These are phyloP conservation scores for Chrysoporthe austroafricana DNA, from an alignment of 2,329 filamentous ascomycete species.

Conservation along the genomic window DNA sequence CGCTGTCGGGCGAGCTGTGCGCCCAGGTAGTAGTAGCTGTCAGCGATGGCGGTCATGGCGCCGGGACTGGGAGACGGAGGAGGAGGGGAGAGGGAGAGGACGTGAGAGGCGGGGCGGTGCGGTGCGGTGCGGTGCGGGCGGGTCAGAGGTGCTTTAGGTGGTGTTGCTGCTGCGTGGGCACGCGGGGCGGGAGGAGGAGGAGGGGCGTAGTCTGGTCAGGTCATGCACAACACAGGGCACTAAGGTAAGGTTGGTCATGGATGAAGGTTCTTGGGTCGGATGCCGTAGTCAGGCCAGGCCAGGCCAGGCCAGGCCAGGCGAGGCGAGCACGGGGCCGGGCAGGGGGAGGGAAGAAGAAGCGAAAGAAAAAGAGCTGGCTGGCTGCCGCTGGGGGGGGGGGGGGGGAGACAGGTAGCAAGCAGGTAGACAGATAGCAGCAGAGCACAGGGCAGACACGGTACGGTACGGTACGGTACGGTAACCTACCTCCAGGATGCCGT, in stretches of 20 bases:
- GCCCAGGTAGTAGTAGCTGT: not conserved
- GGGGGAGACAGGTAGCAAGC: not conserved
- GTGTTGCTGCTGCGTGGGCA: not conserved
- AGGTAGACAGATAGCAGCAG: not conserved
- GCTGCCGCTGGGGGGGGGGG: not conserved
- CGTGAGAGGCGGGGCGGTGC: too few species aligned
- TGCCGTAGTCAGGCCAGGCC: not conserved
- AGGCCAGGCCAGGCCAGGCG: too few species aligned
- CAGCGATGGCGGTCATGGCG: not conserved
- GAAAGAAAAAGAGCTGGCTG: not conserved
- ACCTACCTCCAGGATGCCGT: conserved; percentile 40
- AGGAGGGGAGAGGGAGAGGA: not conserved
- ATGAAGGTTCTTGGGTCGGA: not conserved
- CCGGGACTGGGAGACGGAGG: not conserved
- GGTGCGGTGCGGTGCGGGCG: not conserved
- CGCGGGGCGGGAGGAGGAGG: not conserved
- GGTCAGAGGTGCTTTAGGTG: not conserved
- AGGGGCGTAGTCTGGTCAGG: not conserved
- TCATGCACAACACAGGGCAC: not conserved
- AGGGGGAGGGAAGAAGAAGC: not conserved
- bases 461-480: too few species aligned
- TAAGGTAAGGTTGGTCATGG: not conserved
- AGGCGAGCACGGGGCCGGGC: too few species aligned
- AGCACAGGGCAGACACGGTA: too few species aligned
- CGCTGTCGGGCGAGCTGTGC: conserved; percentile 26